A percentile compares a stretch with the other conserved stretches of the same genome.
Evolutionary conservation across 768 basidiomycete genomes (phyloP).

Genomic region (Lactarius hengduanensis): DNA sequence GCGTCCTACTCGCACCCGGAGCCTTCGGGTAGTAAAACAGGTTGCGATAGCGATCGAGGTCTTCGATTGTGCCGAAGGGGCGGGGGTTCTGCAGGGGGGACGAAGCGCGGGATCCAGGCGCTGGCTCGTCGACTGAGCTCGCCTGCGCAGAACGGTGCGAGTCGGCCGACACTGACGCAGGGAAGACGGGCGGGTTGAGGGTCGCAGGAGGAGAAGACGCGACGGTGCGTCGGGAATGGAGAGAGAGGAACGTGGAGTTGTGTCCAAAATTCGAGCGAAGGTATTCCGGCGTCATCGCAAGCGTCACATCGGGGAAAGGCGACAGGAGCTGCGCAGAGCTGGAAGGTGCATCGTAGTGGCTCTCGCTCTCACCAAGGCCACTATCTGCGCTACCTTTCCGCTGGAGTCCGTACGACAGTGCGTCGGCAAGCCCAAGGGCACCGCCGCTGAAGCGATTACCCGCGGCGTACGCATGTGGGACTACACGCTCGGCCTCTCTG

Average conservation of each 20-base stretch:
- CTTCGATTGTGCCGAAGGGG: slow-evolving; percentile 58
- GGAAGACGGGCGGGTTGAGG: slow-evolving; percentile 33
- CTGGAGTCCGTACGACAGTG: slow-evolving; percentile 49
- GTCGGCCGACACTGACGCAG: slow-evolving; percentile 21
- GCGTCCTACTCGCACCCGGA: slow-evolving; percentile 13
- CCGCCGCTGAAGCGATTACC: slow-evolving; percentile 13
- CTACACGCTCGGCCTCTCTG: background rate
- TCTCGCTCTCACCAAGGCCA: slow-evolving; percentile 50
- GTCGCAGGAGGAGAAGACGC: slow-evolving; percentile 34
- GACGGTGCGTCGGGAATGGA: slow-evolving; percentile 30
- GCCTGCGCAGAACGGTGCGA: slow-evolving; percentile 17
- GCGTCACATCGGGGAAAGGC: slow-evolving; percentile 20
- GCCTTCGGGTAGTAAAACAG: slow-evolving; percentile 60
- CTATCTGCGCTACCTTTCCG: slow-evolving; percentile 40
- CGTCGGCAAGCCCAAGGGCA: slow-evolving; percentile 59
- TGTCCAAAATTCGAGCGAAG: background rate
- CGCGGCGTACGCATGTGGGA: slow-evolving; percentile 24
- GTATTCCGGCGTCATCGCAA: background rate
- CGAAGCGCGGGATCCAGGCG: slow-evolving; percentile 35
- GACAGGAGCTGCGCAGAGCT: slow-evolving; percentile 3
- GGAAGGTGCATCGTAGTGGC: slow-evolving; percentile 26
- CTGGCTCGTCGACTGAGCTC: slow-evolving; percentile 19
- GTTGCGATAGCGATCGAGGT: slow-evolving; percentile 72
- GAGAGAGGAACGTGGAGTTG: slow-evolving; percentile 4
- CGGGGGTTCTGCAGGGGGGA: slow-evolving; percentile 48